Percentiles rank a stretch among this genome's conserved stretches.
These are phyloP conservation scores for Dendrobium chrysotoxum DNA, from an alignment of 106 monocot genomes.

Conservation along the genomic window DNA sequence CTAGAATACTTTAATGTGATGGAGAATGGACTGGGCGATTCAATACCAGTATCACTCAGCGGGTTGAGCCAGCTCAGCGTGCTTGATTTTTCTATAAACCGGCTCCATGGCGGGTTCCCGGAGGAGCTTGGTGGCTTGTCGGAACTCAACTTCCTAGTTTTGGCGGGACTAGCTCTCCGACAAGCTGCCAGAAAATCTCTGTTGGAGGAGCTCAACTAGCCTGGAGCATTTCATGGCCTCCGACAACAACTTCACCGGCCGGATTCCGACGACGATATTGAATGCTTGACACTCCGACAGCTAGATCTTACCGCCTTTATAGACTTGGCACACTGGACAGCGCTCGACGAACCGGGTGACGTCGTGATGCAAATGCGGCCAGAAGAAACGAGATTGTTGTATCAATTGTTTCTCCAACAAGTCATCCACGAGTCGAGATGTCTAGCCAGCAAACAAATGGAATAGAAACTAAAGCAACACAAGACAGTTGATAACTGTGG, in stretches of 20 bases:
- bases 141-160: slow-evolving; percentile 54
- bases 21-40: slow-evolving; percentile 65
- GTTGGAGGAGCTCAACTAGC: too few relatives aligned
- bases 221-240: too few relatives aligned
- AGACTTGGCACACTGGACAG: too few relatives aligned
- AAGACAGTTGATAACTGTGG: too few relatives aligned
- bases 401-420: too few relatives aligned
- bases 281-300: slow-evolving; percentile 43
- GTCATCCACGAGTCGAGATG: too few relatives aligned
- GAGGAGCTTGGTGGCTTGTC: slow-evolving; percentile 30
- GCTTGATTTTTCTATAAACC: slow-evolving; percentile 65
- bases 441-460: too few relatives aligned
- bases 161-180: slow-evolving; percentile 63
- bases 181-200: slow-evolving; percentile 36
- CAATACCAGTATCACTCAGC: slow-evolving; percentile 44
- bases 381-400: too few relatives aligned
- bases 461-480: too few relatives aligned
- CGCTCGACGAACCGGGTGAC: too few relatives aligned
- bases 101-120: slow-evolving; percentile 50
- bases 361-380: too few relatives aligned
- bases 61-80: slow-evolving; percentile 28
- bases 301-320: slow-evolving; percentile 71
- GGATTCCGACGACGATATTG: slow-evolving; percentile 34
- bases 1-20: slow-evolving; percentile 47
- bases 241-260: slow-evolving; percentile 63